A percentile compares a stretch with the other conserved stretches of the same genome.
These are phyloP conservation scores for Iris macrosiphon DNA, from an alignment of 106 monocot species.

Conservation along the genomic window DNA sequence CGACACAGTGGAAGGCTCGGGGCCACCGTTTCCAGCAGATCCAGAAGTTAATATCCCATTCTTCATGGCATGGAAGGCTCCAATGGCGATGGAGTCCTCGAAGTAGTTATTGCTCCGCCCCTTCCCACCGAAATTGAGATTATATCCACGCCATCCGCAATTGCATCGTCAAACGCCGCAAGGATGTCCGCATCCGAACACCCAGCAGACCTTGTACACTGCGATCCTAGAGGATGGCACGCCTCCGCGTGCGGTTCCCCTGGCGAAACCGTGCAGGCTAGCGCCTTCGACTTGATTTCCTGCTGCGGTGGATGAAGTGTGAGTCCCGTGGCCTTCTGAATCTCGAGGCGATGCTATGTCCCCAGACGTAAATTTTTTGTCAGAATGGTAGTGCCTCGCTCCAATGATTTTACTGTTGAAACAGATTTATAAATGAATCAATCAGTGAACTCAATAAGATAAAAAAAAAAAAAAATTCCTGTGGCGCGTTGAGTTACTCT, in stretches of 20 bases:
- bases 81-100: constrained; percentile 20
- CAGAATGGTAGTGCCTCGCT: constrained; percentile 15
- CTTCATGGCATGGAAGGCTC: constrained; percentile 36
- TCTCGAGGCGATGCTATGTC: constrained; percentile 11
- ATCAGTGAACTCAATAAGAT: too few species aligned
- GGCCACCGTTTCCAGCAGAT: constrained; percentile 36
- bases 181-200: constrained; percentile 23
- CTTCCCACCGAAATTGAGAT: constrained; percentile 29
- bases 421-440: too few species aligned
- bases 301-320: constrained; percentile 25
- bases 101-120: constrained; percentile 4
- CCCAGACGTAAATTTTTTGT: not conserved
- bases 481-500: not conserved
- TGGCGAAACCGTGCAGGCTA: constrained; percentile 17
- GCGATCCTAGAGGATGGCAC: constrained; percentile 23
- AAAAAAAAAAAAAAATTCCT: not conserved
- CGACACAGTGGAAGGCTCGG: not conserved
- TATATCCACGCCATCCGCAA: constrained; percentile 38
- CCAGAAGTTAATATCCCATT: constrained; percentile 18
- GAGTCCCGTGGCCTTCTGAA: constrained; percentile 30
- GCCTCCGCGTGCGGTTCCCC: constrained; percentile 22
- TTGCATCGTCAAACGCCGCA: constrained; percentile 28
- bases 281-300: constrained; percentile 8
- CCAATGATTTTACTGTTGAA: constrained; percentile 18
- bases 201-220: constrained; percentile 34